phyloP scores from a whole-genome alignment of 768 basidiomycete species.

The Russula virescens region DNA sequence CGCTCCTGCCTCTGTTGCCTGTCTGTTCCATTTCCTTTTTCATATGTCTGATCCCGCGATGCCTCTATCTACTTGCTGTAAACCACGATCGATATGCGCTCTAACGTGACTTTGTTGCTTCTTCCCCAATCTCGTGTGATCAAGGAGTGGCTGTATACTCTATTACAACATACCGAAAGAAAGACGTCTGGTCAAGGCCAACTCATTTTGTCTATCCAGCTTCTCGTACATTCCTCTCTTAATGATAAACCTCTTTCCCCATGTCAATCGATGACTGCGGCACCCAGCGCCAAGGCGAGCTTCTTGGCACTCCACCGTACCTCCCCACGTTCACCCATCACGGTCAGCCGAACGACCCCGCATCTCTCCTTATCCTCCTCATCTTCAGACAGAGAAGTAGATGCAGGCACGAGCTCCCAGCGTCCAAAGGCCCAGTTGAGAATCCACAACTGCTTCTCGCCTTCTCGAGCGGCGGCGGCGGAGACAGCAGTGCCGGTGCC shows the following conservation, averaged over 20 bases:
- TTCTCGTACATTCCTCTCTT: no score
- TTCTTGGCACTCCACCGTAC: constrained; percentile 50
- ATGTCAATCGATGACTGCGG: constrained; percentile 25
- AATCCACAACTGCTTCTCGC: constrained; percentile 37
- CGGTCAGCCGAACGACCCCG: constrained; percentile 58
- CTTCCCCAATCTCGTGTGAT: neutral
- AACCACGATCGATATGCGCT: constrained; percentile 15
- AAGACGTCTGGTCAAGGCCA: no score
- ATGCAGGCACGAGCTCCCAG: constrained; percentile 52
- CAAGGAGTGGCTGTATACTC: neutral
- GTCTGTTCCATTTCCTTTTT: neutral
- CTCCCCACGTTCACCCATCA: constrained; percentile 89
- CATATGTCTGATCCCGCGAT: neutral
- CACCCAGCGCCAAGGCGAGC: constrained; percentile 46
- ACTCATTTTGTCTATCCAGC: no score
- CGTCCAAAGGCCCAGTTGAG: constrained; percentile 95
- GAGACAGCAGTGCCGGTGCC: neutral
- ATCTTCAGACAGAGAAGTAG: neutral
- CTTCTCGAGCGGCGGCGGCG: constrained; percentile 16
- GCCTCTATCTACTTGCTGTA: constrained; percentile 14
- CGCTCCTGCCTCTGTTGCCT: neutral
- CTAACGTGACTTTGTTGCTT: constrained; percentile 1
- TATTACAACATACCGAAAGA: neutral
- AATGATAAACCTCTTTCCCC: no score
- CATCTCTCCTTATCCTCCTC: constrained; percentile 26